Evolutionary conservation across 768 basidiomycete genomes (phyloP), one percentile per base, ranked within the genome.

Genomic region (Coprinopsis marcescibilis): DNA sequence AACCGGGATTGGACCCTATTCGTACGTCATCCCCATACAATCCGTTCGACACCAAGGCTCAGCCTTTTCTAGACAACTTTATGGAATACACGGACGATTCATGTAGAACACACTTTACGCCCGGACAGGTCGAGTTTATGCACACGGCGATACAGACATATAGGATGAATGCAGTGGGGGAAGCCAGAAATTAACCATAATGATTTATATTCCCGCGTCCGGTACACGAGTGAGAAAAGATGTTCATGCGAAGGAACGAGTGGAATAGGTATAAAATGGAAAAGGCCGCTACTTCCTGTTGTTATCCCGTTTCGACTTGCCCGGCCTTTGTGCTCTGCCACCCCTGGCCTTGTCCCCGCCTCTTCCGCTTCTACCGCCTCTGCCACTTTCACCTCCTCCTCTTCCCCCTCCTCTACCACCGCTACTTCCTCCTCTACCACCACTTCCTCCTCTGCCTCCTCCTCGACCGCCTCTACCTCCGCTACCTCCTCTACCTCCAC

Each of bases 361-460:
- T 67, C 57, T 67, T 78, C 37, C 71, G 71, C 63, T 83, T 86
- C 2, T 84, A 84, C 11, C 72, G 75, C 26, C 84, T 69, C 44
- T 48, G 43, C 12, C 33, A 26, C 25, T 48, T 53, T 3, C 29
- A 17, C 57, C 45, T 4, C 58, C 50, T 15, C 65, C 60, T 14
- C 66, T 60, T 36, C 67, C 51, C 32, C 60, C 54, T 24, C 65
- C 33, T 46, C 76, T 77, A 20, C 60, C 63, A 11, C 65, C 67
- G 8, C 67, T 65, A 23, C 57, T 56, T 3, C 55, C 57, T 0
- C 58, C 64, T 13, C 61, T 53, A 8, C 57, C 59, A 8, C 65
- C 66, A 17, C 57, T 46, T 4, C 58, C 50, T 15, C 65, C 60
- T 14, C 66, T 60, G 36, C 67, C 51, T 33, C 60, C 54, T 24